phyloP scores from a whole-genome alignment of 306 rosid species.

The Vigna angularis region DNA sequence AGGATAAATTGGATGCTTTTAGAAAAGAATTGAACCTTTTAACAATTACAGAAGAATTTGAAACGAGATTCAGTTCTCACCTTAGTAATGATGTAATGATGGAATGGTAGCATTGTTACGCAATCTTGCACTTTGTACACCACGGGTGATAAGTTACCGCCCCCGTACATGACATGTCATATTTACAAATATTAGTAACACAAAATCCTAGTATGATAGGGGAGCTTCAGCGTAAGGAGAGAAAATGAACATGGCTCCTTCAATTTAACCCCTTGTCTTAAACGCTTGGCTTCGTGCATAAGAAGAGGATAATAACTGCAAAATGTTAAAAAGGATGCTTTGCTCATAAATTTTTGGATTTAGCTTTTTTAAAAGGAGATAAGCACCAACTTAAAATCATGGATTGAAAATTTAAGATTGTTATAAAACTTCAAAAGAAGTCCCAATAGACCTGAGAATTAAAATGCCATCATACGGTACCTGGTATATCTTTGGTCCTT shows the following conservation, averaged over 20 bases:
- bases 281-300: slow-evolving; percentile 50
- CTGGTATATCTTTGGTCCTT: slow-evolving; percentile 93
- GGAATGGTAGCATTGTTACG: not conserved
- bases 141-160: not conserved
- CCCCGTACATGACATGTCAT: not conserved
- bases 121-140: not conserved
- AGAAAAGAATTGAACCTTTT: too few species aligned
- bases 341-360: not conserved
- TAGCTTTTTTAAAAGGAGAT: not conserved
- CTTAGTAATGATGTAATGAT: not conserved
- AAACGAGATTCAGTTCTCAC: not conserved
- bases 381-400: not conserved
- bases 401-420: not conserved
- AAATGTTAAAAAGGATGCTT: slow-evolving; percentile 27
- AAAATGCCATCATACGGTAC: slow-evolving; percentile 47
- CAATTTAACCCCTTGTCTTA: slow-evolving; percentile 58
- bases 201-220: not conserved
- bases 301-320: slow-evolving; percentile 86
- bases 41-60: not conserved
- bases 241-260: slow-evolving; percentile 8
- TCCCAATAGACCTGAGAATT: not conserved
- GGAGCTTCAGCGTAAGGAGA: not conserved
- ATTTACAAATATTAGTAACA: not conserved
- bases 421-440: not conserved
- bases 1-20: too few species aligned